Evolutionary conservation across 257 asterid species (phyloP), one percentile per base, ranked within the genome.

Genomic region (Striga asiatica): DNA sequence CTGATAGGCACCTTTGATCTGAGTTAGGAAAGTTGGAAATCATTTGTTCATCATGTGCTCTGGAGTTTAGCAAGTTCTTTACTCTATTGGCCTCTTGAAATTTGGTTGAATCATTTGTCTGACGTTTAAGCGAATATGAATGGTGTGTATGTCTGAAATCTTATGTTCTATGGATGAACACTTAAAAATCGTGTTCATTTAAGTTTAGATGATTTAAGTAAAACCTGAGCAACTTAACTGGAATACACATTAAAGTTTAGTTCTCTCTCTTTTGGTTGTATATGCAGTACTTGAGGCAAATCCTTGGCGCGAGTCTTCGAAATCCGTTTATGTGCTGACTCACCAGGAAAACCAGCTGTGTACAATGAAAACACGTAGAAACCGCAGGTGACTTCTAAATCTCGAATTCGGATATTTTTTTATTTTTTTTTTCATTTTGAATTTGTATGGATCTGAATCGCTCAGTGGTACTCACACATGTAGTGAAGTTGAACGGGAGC

Each of bases 401-500:
- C 70, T 59, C 21, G 14, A 35, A 31, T n/a, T n/a, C n/a, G n/a
- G n/a, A n/a, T n/a, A n/a, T n/a, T n/a, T n/a, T n/a, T n/a, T n/a
- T n/a, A n/a, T n/a, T n/a, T n/a, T n/a, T n/a, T n/a, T n/a, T n/a
- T n/a, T n/a, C n/a, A n/a, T n/a, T n/a, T n/a, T n/a, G n/a, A n/a
- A n/a, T n/a, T n/a, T n/a, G n/a, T n/a, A n/a, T n/a, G n/a, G n/a
- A n/a, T n/a, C n/a, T n/a, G n/a, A n/a, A n/a, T n/a, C n/a, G n/a
- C n/a, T n/a, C n/a, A n/a, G n/a, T n/a, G n/a, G n/a, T n/a, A n/a
- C n/a, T n/a, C n/a, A n/a, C n/a, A n/a, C 11, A 60, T 76, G 74
- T 93, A 86, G 98, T 61, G 98, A 89, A 69, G 95, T 89, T 57
- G 98, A 86, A 77, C 74, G 70, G 53, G 98, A 89, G 69, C 92